Evolutionary conservation across 2,329 filamentous ascomycete genomes (phyloP).

Genomic region (Aspergillus viridinutans): DNA sequence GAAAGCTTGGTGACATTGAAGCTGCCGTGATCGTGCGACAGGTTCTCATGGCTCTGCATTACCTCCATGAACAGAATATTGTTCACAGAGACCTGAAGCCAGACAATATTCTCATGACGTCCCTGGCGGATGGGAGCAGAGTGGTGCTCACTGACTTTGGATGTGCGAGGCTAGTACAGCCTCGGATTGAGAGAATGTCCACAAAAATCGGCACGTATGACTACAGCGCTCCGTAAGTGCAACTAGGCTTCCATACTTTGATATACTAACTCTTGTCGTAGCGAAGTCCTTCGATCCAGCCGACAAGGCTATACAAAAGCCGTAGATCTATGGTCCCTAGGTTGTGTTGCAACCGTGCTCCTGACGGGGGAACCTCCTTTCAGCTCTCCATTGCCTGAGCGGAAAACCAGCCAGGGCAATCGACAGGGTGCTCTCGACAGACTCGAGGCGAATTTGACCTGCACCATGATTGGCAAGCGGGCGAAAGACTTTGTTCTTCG

Average conservation of each 20-base stretch:
- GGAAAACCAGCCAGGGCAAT: slow-evolving; percentile 27
- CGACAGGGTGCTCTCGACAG: slow-evolving; percentile 40
- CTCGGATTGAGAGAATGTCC: slow-evolving; percentile 45
- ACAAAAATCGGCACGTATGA: slow-evolving; percentile 53
- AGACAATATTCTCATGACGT: slow-evolving; percentile 60
- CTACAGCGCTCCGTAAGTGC: slow-evolving; percentile 56
- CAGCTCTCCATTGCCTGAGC: slow-evolving; percentile 28
- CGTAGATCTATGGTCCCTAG: slow-evolving; percentile 62
- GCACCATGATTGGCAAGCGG: slow-evolving; percentile 40
- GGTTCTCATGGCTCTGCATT: slow-evolving; percentile 54
- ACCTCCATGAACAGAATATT: slow-evolving; percentile 53
- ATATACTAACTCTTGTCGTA: slow-evolving; percentile 5
- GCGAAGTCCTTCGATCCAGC: slow-evolving; percentile 20
- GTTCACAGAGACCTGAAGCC: slow-evolving; percentile 62
- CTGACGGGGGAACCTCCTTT: slow-evolving; percentile 51
- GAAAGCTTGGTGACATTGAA: slow-evolving; percentile 46
- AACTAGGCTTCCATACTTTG: neutral
- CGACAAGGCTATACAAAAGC: slow-evolving; percentile 52
- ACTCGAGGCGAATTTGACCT: slow-evolving; percentile 42
- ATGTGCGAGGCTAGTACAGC: slow-evolving; percentile 42
- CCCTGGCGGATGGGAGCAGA: slow-evolving; percentile 46
- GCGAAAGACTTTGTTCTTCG: slow-evolving; percentile 52
- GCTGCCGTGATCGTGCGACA: slow-evolving; percentile 54
- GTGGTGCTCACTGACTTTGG: slow-evolving; percentile 61
- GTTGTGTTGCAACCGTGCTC: slow-evolving; percentile 50